These are phyloP conservation scores for Huntiella moniliformis DNA, from an alignment of 2,329 filamentous ascomycete genomes.

Conservation along the genomic window DNA sequence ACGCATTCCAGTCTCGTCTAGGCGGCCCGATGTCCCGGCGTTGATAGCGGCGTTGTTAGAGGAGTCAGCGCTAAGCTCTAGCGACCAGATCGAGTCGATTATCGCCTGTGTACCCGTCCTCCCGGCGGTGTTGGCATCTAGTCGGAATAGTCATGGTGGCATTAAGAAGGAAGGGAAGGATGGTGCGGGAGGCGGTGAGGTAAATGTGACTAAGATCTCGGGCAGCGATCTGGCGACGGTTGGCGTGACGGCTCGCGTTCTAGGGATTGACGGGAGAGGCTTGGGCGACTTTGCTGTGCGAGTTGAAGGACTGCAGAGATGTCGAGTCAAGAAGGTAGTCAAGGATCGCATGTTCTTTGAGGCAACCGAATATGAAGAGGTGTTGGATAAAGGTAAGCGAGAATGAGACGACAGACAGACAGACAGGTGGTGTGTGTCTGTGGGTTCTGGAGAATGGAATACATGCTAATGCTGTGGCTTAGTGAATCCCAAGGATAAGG, in stretches of 20 bases:
- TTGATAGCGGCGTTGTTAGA: conserved; percentile 74
- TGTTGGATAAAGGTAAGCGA: conserved; percentile 47
- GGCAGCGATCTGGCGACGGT: conserved; percentile 64
- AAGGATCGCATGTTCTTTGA: conserved; percentile 77
- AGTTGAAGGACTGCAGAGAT: conserved; percentile 66
- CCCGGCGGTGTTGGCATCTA: conserved; percentile 50
- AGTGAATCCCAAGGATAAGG: conserved; percentile 27
- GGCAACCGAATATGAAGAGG: conserved; percentile 47
- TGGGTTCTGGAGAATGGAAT: too few relatives aligned
- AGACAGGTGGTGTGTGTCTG: not conserved
- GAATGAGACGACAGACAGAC: not conserved
- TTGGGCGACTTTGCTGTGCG: conserved; percentile 63
- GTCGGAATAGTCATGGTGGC: conserved; percentile 32
- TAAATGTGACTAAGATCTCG: conserved; percentile 39
- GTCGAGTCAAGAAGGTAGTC: conserved; percentile 54
- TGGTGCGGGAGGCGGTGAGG: conserved; percentile 21
- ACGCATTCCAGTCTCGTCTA: conserved; percentile 60
- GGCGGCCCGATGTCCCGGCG: conserved; percentile 73
- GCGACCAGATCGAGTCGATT: conserved; percentile 44
- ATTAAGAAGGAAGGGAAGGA: conserved; percentile 45
- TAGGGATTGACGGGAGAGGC: conserved; percentile 53
- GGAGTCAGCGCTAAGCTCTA: conserved; percentile 47
- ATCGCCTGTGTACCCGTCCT: conserved; percentile 76
- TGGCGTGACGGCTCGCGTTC: conserved; percentile 65
- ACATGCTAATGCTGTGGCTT: not conserved